Conservation (phyloP, 2,329 filamentous ascomycete genomes). For the Xylariales sp. region DNA sequence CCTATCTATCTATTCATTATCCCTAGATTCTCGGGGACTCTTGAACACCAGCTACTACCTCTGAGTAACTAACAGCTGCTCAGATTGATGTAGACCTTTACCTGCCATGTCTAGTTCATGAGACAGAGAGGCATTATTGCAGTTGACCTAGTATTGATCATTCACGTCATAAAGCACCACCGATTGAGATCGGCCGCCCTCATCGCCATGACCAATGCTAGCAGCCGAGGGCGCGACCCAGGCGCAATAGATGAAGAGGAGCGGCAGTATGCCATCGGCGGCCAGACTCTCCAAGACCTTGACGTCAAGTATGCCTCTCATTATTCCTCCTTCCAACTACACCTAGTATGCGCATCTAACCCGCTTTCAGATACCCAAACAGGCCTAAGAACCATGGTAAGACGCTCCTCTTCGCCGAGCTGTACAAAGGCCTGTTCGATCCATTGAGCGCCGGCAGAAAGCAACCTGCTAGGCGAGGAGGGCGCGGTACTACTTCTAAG, state of each 20-base stretch:
- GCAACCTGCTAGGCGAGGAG: conserved; percentile 70
- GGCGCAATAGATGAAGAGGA: conserved; percentile 63
- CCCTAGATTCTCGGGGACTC: too few relatives aligned
- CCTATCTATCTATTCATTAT: too few relatives aligned
- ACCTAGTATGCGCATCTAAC: conserved; percentile 26
- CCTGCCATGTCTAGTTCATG: too few relatives aligned
- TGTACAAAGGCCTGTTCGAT: conserved; percentile 84
- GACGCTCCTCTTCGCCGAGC: conserved; percentile 84
- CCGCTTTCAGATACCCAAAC: conserved; percentile 77
- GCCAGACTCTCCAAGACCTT: conserved; percentile 56
- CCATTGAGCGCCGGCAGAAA: conserved; percentile 83
- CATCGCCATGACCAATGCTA: conserved; percentile 51
- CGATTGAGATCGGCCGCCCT: not conserved
- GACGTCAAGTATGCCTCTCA: conserved; percentile 55
- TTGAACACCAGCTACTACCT: too few relatives aligned
- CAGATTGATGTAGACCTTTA: too few relatives aligned
- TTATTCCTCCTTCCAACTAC: not conserved
- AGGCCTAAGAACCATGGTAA: conserved; percentile 82
- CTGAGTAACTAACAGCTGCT: too few relatives aligned
- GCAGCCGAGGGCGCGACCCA: conserved; percentile 49
- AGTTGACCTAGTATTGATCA: too few relatives aligned
- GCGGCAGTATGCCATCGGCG: conserved; percentile 60
- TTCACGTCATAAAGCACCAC: not conserved
- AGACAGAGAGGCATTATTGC: too few relatives aligned
- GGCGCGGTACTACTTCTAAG: conserved; percentile 65